These are phyloP conservation scores for Rhodotorula sp. DNA, from an alignment of 1,284 basidiomycete genomes.

Conservation along the genomic window DNA sequence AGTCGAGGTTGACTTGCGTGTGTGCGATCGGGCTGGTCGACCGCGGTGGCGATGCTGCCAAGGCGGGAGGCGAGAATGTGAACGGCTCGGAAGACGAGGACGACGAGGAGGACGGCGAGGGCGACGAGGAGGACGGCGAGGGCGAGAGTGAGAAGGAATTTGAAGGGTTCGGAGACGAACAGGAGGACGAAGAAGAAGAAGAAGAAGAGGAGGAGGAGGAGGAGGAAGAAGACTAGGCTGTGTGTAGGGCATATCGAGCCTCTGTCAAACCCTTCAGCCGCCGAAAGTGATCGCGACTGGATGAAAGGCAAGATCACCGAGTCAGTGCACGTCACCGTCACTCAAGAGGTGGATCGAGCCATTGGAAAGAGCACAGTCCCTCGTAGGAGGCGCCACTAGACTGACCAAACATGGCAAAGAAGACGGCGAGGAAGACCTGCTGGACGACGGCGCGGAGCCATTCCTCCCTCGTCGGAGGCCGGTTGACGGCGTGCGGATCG, in stretches of 20 bases:
- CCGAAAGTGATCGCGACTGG: not conserved
- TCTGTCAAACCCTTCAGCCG: not conserved
- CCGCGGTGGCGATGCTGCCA: slow-evolving; percentile 41
- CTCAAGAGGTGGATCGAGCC: too few relatives aligned
- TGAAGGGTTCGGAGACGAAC: not conserved
- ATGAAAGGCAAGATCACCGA: not conserved
- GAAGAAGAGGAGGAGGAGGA: not conserved
- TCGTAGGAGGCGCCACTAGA: not conserved
- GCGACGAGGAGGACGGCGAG: not conserved
- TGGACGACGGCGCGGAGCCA: not conserved
- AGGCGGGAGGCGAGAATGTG: slow-evolving; percentile 23
- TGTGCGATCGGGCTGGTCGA: slow-evolving; percentile 44
- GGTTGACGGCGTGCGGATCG: not conserved
- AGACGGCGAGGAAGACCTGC: slow-evolving; percentile 17
- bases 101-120: slow-evolving; percentile 37
- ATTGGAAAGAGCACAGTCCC: too few relatives aligned
- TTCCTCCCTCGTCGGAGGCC: not conserved
- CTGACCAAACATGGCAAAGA: slow-evolving; percentile 20
- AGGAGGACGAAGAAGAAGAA: not conserved
- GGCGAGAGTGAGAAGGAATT: not conserved
- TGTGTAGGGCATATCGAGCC: too few relatives aligned
- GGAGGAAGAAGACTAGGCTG: not conserved
- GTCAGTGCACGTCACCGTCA: not conserved
- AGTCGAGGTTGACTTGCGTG: slow-evolving; percentile 76
- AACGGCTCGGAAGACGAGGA: slow-evolving; percentile 38